Evolutionary conservation across 768 basidiomycete genomes (phyloP).

Genomic region (Jaapia argillacea): DNA sequence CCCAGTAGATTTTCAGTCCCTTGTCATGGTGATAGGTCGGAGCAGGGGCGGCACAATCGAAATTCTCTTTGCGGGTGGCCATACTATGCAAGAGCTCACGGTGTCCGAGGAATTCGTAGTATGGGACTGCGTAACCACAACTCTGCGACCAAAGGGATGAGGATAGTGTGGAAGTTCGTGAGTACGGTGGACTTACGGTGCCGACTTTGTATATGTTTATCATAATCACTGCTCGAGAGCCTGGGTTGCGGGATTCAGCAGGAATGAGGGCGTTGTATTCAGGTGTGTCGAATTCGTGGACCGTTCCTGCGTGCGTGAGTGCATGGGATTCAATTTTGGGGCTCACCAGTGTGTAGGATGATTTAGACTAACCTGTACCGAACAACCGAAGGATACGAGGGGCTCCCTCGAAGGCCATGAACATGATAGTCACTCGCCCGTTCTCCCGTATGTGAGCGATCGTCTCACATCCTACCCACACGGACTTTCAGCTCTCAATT

Average conservation of each 20-base stretch:
- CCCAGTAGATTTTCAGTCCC: slow-evolving; percentile 51
- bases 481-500: slow-evolving; percentile 9
- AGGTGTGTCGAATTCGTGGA: slow-evolving; percentile 52
- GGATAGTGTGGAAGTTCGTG: neutral
- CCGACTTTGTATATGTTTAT: slow-evolving; percentile 53
- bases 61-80: slow-evolving; percentile 31
- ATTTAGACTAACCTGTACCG: slow-evolving; percentile 47
- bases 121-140: slow-evolving; percentile 57
- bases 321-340: too few species aligned
- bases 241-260: slow-evolving; percentile 33
- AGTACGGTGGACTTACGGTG: slow-evolving; percentile 21
- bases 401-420: slow-evolving; percentile 50
- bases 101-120: slow-evolving; percentile 45
- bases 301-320: too few species aligned
- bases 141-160: slow-evolving; percentile 30
- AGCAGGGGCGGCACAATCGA: slow-evolving; percentile 23
- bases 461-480: slow-evolving; percentile 35
- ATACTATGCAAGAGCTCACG: slow-evolving; percentile 41
- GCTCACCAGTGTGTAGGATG: too few species aligned
- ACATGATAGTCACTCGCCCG: slow-evolving; percentile 51
- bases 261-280: slow-evolving; percentile 49
- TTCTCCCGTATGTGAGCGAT: slow-evolving; percentile 55
- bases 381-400: slow-evolving; percentile 51
- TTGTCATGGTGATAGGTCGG: too few species aligned
- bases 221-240: slow-evolving; percentile 51